Percentiles rank a stretch among this genome's conserved stretches.
Conservation (phyloP, 257 asterid genomes). For the Datura wrightii region DNA sequence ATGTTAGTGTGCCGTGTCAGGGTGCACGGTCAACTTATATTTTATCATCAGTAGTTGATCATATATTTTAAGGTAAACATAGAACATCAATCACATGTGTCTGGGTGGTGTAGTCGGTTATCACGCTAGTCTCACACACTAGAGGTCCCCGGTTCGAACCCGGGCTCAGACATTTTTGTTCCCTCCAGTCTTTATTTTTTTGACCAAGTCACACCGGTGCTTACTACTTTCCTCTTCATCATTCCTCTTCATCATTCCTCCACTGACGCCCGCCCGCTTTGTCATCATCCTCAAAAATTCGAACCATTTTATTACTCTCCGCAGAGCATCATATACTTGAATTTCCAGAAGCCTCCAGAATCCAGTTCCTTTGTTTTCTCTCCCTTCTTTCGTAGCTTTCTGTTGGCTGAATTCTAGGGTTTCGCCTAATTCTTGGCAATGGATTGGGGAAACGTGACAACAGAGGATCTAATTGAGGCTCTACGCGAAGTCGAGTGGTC, state of each 20-base stretch:
- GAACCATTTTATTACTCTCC: not conserved
- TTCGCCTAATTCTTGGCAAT: slow-evolving; percentile 34
- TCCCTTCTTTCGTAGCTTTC: not conserved
- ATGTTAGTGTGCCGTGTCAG: not conserved
- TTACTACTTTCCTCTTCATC: not conserved
- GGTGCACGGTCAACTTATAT: too few relatives aligned
- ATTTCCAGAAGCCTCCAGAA: not conserved
- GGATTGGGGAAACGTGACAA: slow-evolving; percentile 95
- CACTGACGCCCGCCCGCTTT: too few relatives aligned
- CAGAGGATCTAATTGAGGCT: slow-evolving; percentile 91
- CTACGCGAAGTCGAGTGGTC: slow-evolving; percentile 96
- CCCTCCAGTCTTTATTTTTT: too few relatives aligned
- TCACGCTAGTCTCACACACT: slow-evolving; percentile 99
- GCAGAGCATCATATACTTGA: not conserved
- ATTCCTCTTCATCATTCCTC: not conserved
- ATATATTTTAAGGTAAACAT: too few relatives aligned
- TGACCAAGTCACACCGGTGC: not conserved
- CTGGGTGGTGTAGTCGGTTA: slow-evolving; percentile 99
- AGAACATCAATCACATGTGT: slow-evolving; percentile 26
- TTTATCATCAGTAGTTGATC: too few relatives aligned
- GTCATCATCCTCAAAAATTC: not conserved
- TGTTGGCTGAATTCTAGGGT: slow-evolving; percentile 41
- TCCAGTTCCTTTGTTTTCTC: not conserved
- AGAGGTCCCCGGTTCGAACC: slow-evolving; percentile 95
- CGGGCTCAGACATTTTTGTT: slow-evolving; percentile 32